These are phyloP conservation scores for Thelonectria blattea DNA, from an alignment of 2,329 filamentous ascomycete species.

Conservation along the genomic window DNA sequence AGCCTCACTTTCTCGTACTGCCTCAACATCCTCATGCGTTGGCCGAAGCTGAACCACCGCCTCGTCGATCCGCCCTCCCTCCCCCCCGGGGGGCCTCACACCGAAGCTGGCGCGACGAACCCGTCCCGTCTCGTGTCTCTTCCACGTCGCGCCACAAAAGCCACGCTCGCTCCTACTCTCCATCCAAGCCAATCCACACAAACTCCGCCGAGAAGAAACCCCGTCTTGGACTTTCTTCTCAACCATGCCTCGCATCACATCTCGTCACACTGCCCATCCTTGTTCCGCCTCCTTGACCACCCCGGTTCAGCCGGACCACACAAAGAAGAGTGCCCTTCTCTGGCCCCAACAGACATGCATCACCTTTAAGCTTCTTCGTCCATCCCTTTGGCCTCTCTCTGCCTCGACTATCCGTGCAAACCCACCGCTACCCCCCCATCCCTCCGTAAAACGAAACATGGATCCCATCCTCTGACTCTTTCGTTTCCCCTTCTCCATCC, in stretches of 20 bases:
- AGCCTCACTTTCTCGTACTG: conserved; percentile 6
- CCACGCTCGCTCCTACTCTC: neutral
- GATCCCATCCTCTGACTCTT: no score
- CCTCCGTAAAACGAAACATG: no score
- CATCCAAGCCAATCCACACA: no score
- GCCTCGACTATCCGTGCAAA: neutral
- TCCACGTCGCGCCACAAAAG: conserved; percentile 22
- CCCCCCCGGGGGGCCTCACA: conserved; percentile 1
- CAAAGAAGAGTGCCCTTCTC: conserved; percentile 4
- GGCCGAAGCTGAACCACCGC: conserved; percentile 11
- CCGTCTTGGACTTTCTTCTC: neutral
- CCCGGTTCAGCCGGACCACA: conserved; percentile 4
- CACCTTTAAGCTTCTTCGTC: conserved; percentile 24
- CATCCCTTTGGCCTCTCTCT: conserved; percentile 2
- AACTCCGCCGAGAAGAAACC: no score
- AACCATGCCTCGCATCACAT: conserved; percentile 3
- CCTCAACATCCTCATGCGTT: conserved; percentile 12
- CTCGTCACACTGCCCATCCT: conserved; percentile 22
- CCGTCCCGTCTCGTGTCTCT: conserved; percentile 15
- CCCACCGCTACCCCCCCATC: neutral
- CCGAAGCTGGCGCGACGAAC: conserved; percentile 15
- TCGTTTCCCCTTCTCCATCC: conserved; percentile 8
- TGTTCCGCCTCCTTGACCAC: conserved; percentile 13
- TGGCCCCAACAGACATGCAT: conserved; percentile 22
- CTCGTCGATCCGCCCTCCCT: neutral